Conservation (phyloP, 106 monocot genomes). For the Platanthera zijinensis region DNA sequence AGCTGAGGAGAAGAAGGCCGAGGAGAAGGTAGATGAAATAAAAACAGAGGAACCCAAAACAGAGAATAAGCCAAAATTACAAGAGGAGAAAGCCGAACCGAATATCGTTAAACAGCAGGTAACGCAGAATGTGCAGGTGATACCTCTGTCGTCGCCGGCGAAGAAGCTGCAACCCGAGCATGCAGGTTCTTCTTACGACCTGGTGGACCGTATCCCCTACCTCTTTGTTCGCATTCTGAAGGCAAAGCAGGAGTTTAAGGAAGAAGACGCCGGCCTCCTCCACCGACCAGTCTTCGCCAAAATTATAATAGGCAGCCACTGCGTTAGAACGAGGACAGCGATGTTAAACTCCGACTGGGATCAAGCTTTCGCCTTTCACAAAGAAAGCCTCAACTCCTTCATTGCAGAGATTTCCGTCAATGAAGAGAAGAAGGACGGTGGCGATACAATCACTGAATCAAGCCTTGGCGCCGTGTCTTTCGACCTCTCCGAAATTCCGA, state of each 20-base stretch:
- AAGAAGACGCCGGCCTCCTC: slow-evolving; percentile 5
- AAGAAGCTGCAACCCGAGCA: slow-evolving; percentile 24
- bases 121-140: slow-evolving; percentile 9
- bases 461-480: slow-evolving; percentile 67
- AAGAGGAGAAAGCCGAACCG: slow-evolving; percentile 1
- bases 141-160: slow-evolving; percentile 17
- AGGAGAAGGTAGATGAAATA: slow-evolving; percentile 8
- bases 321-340: slow-evolving; percentile 32
- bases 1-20: slow-evolving; percentile 1
- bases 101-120: not conserved
- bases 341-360: slow-evolving; percentile 47
- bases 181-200: slow-evolving; percentile 41
- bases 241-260: slow-evolving; percentile 24
- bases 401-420: slow-evolving; percentile 52
- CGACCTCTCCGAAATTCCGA: slow-evolving; percentile 79
- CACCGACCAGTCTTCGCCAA: slow-evolving; percentile 39
- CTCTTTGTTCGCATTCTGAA: slow-evolving; percentile 74
- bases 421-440: slow-evolving; percentile 27
- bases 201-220: slow-evolving; percentile 67
- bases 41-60: slow-evolving; percentile 14
- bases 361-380: slow-evolving; percentile 84
- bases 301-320: slow-evolving; percentile 58
- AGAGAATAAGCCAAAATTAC: slow-evolving; percentile 10
- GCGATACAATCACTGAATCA: slow-evolving; percentile 17
- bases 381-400: slow-evolving; percentile 59